These are phyloP conservation scores for Malus orientalis DNA, from an alignment of 306 rosid species.

Conservation along the genomic window DNA sequence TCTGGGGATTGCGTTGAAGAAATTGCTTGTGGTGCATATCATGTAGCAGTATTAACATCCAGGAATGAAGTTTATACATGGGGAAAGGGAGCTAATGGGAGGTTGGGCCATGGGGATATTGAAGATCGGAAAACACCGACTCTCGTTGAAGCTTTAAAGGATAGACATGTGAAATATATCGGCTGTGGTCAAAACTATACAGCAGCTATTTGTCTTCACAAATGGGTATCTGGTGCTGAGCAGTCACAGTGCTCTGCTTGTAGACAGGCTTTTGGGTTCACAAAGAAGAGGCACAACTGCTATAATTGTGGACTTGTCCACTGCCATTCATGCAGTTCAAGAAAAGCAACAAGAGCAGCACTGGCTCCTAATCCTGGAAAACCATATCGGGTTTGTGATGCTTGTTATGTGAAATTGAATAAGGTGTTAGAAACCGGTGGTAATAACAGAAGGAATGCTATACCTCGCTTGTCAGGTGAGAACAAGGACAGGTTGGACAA, in stretches of 20 bases:
- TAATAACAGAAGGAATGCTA: slow-evolving; percentile 48
- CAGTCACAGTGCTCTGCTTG: slow-evolving; percentile 97
- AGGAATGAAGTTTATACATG: slow-evolving; percentile 96
- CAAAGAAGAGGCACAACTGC: slow-evolving; percentile 95
- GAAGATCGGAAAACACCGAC: slow-evolving; percentile 93
- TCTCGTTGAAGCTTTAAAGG: slow-evolving; percentile 82
- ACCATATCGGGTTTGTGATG: slow-evolving; percentile 88
- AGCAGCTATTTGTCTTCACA: slow-evolving; percentile 97
- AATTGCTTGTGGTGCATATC: slow-evolving; percentile 95
- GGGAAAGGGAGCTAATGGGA: slow-evolving; percentile 99
- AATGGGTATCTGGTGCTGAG: slow-evolving; percentile 93
- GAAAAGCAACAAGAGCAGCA: slow-evolving; percentile 85
- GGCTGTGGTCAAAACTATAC: slow-evolving; percentile 88
- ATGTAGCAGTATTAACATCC: slow-evolving; percentile 78
- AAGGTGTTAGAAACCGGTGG: slow-evolving; percentile 66
- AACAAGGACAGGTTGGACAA: slow-evolving; percentile 92
- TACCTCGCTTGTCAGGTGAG: slow-evolving; percentile 92
- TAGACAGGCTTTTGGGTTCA: slow-evolving; percentile 96
- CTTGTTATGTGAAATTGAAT: slow-evolving; percentile 76
- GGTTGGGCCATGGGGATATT: slow-evolving; percentile 94
- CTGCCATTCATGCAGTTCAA: slow-evolving; percentile 97
- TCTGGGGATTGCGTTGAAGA: slow-evolving; percentile 65
- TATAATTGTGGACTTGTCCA: slow-evolving; percentile 99
- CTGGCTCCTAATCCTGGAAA: slow-evolving; percentile 81
- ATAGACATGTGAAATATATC: slow-evolving; percentile 80